These are phyloP conservation scores for Aegilops speltoides DNA, from an alignment of 176 grass and related monocot genomes.

Conservation along the genomic window DNA sequence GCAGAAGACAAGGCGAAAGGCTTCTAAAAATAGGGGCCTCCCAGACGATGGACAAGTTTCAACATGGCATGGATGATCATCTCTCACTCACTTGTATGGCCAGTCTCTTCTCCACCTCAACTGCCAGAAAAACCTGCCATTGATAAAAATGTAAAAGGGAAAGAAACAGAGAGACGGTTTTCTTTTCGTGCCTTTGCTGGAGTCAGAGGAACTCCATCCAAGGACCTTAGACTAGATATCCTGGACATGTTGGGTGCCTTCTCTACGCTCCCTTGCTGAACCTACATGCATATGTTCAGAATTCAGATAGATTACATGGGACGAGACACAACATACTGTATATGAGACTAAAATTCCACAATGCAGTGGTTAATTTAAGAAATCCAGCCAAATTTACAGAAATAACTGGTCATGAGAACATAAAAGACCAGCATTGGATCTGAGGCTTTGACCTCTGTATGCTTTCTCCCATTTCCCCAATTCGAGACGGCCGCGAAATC, in stretches of 20 bases:
- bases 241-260: background rate
- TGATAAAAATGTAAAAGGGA: background rate
- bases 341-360: background rate
- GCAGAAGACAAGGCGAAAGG: background rate
- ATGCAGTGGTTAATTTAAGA: background rate
- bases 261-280: background rate
- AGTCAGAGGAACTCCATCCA: background rate
- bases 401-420: background rate
- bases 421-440: background rate
- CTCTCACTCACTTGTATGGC: background rate
- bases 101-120: background rate
- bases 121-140: background rate
- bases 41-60: background rate
- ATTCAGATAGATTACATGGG: background rate
- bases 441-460: background rate
- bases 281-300: background rate
- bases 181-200: background rate
- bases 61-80: background rate
- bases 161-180: background rate
- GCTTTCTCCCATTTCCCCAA: background rate
- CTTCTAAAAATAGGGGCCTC: slow-evolving; percentile 6
- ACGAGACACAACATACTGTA: background rate
- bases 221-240: background rate
- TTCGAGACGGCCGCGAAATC: background rate
- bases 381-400: background rate